phyloP scores from a whole-genome alignment of 495 filamentous ascomycete species.

The Xylaria sp. region DNA sequence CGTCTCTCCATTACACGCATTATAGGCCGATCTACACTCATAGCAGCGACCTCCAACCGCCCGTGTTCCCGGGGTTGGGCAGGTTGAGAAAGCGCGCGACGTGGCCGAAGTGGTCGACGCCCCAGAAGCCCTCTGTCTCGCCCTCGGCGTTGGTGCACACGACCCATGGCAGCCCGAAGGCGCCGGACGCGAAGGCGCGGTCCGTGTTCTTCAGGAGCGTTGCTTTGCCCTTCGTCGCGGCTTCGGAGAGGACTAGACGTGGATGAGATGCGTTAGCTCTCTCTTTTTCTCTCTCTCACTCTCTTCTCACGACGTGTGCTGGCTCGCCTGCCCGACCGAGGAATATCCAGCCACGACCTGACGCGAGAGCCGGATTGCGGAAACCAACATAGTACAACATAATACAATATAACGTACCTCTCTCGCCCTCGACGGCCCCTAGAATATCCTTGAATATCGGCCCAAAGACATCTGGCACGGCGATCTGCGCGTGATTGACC shows the following conservation, averaged over 20 bases:
- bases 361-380: background rate
- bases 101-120: conserved; percentile 72
- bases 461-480: conserved; percentile 56
- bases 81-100: conserved; percentile 68
- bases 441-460: conserved; percentile 57
- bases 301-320: background rate
- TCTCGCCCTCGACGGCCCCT: conserved; percentile 55
- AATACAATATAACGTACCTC: conserved; percentile 37
- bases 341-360: background rate
- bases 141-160: conserved; percentile 67
- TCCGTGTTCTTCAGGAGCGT: conserved; percentile 63
- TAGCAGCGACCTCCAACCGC: conserved; percentile 60
- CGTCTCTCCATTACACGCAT: background rate
- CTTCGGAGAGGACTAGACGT: conserved; percentile 38
- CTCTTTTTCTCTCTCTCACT: background rate
- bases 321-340: background rate
- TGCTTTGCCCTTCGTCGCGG: conserved; percentile 61
- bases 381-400: background rate
- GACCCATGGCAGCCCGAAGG: conserved; percentile 78
- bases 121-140: conserved; percentile 70
- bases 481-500: conserved; percentile 57
- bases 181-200: conserved; percentile 62
- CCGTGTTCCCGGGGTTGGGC: conserved; percentile 42
- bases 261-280: background rate
- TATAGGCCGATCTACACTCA: conserved; percentile 32